Conservation (phyloP, 371 early-diverging fungal species). For the Apophysomyces elegans region DNA sequence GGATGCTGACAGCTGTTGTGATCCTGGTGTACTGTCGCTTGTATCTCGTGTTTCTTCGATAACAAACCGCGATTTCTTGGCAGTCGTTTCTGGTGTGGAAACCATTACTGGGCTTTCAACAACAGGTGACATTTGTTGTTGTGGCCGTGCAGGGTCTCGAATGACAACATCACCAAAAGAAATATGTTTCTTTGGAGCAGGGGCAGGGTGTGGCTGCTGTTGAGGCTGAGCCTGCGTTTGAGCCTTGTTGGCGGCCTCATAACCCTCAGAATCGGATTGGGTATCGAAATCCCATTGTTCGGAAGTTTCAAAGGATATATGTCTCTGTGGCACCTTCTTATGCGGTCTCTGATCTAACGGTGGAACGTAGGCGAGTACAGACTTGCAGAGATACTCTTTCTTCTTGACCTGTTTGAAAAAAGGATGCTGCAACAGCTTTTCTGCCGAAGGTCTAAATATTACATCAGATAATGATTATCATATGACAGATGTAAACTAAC, state of each 20-base stretch:
- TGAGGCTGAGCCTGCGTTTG: constrained; percentile 1
- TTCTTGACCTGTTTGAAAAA: constrained; percentile 88
- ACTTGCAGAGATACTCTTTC: constrained; percentile 65
- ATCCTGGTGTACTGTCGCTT: constrained; percentile 21
- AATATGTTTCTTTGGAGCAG: constrained; percentile 40
- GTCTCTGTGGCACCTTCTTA: constrained; percentile 46
- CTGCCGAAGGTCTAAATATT: constrained; percentile 71
- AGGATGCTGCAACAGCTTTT: constrained; percentile 75
- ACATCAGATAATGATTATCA: constrained; percentile 4
- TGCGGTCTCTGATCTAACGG: constrained; percentile 69
- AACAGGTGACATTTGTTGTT: constrained; percentile 8
- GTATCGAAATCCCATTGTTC: constrained; percentile 55
- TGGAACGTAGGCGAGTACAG: constrained; percentile 68
- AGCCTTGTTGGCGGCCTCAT: not conserved
- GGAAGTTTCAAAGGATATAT: constrained; percentile 33
- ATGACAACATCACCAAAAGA: constrained; percentile 56
- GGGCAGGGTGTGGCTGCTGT: constrained; percentile 5
- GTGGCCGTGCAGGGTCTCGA: constrained; percentile 27
- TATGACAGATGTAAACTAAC: constrained; percentile 34
- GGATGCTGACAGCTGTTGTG: constrained; percentile 35
- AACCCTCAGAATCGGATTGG: constrained; percentile 23
- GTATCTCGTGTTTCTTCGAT: constrained; percentile 39
- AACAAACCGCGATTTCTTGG: constrained; percentile 60
- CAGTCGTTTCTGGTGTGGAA: constrained; percentile 15
- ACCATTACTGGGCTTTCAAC: constrained; percentile 9